Percentiles rank a stretch among this genome's conserved stretches.
phyloP scores from a whole-genome alignment of 1,139 yeast species.

The Arxiozyma bovina region DNA sequence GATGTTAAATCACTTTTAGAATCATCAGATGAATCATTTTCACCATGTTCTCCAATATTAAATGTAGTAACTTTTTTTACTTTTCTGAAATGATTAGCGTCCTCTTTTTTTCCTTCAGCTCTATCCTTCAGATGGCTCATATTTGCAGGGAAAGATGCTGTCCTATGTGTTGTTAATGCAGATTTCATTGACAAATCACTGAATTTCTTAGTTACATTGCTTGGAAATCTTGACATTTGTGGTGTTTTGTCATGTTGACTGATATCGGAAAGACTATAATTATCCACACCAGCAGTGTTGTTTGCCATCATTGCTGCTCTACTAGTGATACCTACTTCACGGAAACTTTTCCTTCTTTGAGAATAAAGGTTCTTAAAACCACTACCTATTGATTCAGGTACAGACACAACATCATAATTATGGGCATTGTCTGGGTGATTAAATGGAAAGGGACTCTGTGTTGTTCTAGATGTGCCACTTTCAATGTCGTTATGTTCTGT shows the following conservation, averaged over 20 bases:
- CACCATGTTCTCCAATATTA: not conserved
- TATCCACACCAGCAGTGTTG: constrained; percentile 35
- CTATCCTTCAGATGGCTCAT: not conserved
- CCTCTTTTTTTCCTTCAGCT: not conserved
- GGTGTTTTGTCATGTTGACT: not conserved
- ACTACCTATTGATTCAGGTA: not conserved
- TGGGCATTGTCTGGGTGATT: constrained; percentile 5
- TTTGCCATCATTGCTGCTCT: constrained; percentile 37
- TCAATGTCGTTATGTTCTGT: not conserved
- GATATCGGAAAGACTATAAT: constrained; percentile 4
- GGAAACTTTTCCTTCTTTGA: constrained; percentile 4
- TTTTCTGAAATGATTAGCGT: not conserved
- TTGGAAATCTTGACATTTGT: not conserved
- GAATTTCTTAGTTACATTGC: not conserved
- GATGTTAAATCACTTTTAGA: not conserved
- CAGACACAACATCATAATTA: not conserved
- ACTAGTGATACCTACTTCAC: constrained; percentile 33
- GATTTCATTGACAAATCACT: not conserved
- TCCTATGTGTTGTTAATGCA: not conserved
- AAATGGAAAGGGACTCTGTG: constrained; percentile 21
- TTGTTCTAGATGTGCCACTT: constrained; percentile 15
- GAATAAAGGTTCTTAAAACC: not conserved
- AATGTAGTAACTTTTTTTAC: not conserved
- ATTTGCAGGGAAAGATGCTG: not conserved
- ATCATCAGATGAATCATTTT: not conserved